Conservation (phyloP, 148 eudicot species). For the Vaccinium darrowii region DNA sequence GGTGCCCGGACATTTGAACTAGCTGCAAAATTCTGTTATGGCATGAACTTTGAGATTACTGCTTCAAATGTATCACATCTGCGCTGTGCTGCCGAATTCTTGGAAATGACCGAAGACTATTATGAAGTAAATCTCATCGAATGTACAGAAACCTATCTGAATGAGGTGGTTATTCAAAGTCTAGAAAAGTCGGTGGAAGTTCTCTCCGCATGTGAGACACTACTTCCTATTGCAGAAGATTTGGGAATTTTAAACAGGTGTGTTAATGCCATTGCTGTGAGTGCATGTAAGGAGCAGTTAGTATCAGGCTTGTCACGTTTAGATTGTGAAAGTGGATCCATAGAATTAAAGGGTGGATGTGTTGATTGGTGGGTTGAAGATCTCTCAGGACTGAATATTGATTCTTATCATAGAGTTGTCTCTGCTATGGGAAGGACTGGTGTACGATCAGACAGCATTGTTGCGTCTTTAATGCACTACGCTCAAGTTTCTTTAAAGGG, state of each 20-base stretch:
- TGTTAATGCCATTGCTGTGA: constrained; percentile 45
- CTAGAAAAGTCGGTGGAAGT: constrained; percentile 59
- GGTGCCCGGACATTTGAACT: constrained; percentile 58
- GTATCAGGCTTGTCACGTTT: constrained; percentile 43
- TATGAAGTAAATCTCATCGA: constrained; percentile 55
- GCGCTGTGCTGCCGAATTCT: constrained; percentile 59
- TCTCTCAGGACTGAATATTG: constrained; percentile 50
- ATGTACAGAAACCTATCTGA: constrained; percentile 56
- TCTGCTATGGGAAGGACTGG: constrained; percentile 45
- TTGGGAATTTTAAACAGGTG: constrained; percentile 47
- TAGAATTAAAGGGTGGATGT: constrained; percentile 37
- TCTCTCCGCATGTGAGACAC: constrained; percentile 48
- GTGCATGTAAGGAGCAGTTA: constrained; percentile 58
- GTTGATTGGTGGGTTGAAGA: constrained; percentile 77
- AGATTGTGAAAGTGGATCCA: constrained; percentile 30
- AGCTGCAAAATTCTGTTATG: constrained; percentile 67
- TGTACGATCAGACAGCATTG: constrained; percentile 43
- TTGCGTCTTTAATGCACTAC: constrained; percentile 64
- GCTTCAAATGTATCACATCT: constrained; percentile 53
- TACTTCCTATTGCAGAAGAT: constrained; percentile 44
- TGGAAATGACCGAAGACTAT: constrained; percentile 69
- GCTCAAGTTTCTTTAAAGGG: constrained; percentile 63
- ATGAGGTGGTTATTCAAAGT: constrained; percentile 45
- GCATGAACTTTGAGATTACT: constrained; percentile 63
- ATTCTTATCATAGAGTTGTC: constrained; percentile 48